These are phyloP conservation scores for Nephelium lappaceum DNA, from an alignment of 345 rosid genomes.

Conservation along the genomic window DNA sequence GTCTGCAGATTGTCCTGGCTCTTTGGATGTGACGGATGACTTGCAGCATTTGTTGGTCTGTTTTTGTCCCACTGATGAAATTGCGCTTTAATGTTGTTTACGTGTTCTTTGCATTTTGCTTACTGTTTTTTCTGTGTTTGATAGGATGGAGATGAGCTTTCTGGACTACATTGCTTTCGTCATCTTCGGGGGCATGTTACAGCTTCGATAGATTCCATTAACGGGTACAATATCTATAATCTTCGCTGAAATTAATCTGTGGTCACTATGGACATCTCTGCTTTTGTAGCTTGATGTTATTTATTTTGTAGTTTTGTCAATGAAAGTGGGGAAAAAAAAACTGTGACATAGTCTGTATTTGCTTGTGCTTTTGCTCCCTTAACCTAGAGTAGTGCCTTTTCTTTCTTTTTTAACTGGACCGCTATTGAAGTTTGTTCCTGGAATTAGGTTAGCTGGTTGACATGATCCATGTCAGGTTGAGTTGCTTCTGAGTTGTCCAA, in stretches of 20 bases:
- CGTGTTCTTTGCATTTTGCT: slow-evolving; percentile 1
- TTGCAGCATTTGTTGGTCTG: slow-evolving; percentile 85
- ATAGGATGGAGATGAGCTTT: slow-evolving; percentile 92
- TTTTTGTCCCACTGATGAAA: neutral
- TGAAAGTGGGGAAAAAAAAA: neutral
- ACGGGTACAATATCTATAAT: slow-evolving; percentile 50
- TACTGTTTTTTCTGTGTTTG: slow-evolving; percentile 24
- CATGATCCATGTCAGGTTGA: neutral
- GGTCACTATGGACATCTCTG: neutral
- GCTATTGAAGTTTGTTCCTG: no score
- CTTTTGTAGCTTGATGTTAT: neutral
- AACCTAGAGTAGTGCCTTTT: neutral
- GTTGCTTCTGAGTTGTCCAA: neutral
- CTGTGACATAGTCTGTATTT: neutral
- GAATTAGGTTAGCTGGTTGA: neutral
- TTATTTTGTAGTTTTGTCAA: neutral
- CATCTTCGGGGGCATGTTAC: slow-evolving; percentile 94
- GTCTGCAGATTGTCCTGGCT: slow-evolving; percentile 95
- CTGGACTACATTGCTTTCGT: slow-evolving; percentile 97
- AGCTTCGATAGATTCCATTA: slow-evolving; percentile 78
- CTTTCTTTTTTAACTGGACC: no score
- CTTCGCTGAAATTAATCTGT: neutral
- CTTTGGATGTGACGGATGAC: slow-evolving; percentile 92
- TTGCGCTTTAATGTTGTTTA: no score
- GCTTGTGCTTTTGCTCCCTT: neutral